These are phyloP conservation scores for Botrytis pseudocinerea DNA, from an alignment of 2,329 filamentous ascomycete genomes.

Conservation along the genomic window DNA sequence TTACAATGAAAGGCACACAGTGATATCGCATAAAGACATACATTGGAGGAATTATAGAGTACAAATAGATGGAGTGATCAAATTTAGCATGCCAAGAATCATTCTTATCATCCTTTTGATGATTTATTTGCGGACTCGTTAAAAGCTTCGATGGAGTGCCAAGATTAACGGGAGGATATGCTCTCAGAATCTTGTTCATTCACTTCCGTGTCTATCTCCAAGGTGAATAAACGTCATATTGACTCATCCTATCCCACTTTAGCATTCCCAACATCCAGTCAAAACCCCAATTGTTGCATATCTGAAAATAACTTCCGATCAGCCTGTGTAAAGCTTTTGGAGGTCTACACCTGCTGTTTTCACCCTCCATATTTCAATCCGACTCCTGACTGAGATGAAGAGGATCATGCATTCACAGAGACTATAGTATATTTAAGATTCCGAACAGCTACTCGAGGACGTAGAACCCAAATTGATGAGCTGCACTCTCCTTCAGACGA, in stretches of 20 bases:
- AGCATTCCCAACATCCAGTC: not conserved
- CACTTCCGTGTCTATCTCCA: not conserved
- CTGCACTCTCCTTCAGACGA: not conserved
- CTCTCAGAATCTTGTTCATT: not conserved
- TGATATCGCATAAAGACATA: not conserved
- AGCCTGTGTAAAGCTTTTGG: not conserved
- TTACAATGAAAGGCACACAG: not conserved
- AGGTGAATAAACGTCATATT: not conserved
- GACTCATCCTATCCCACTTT: not conserved
- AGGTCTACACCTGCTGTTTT: not conserved
- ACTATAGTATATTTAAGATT: not conserved
- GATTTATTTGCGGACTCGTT: not conserved
- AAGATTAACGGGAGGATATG: not conserved
- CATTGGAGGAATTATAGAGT: not conserved
- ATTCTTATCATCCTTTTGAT: not conserved
- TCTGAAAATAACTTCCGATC: not conserved
- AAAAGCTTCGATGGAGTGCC: not conserved
- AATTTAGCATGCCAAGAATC: not conserved
- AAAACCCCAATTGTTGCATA: not conserved
- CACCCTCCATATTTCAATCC: not conserved
- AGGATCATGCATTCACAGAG: not conserved
- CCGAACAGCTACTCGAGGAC: not conserved
- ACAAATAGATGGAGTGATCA: not conserved
- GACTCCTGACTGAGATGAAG: not conserved
- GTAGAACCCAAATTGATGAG: not conserved